These are phyloP conservation scores for Pythium myriotylum DNA, from an alignment of 352 stramenopile genomes.

Conservation along the genomic window DNA sequence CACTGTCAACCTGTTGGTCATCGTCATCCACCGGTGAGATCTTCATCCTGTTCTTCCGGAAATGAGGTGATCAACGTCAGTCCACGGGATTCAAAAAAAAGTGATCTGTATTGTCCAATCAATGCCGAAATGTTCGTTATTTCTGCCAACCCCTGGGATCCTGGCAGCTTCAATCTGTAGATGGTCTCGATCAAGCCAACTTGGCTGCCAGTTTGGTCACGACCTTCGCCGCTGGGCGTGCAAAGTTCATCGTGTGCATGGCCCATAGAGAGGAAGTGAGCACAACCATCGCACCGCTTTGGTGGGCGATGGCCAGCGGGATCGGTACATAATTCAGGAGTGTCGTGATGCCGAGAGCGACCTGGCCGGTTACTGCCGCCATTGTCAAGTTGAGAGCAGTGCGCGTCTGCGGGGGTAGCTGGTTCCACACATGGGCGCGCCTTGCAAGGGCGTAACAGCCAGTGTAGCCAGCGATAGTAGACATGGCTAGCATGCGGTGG, in stretches of 20 bases:
- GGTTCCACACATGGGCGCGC: conserved; percentile 81
- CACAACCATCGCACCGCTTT: conserved; percentile 95
- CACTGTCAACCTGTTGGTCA: conserved; percentile 27
- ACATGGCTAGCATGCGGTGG: conserved; percentile 95
- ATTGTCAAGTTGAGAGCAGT: conserved; percentile 82
- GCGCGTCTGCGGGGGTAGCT: conserved; percentile 78
- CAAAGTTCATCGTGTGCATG: conserved; percentile 90
- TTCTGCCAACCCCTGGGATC: no score
- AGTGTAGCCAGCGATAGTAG: conserved; percentile 79
- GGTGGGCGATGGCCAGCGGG: conserved; percentile 94
- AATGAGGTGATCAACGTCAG: no score
- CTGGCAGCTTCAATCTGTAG: no score
- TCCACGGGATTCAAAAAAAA: no score
- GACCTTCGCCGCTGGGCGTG: conserved; percentile 50
- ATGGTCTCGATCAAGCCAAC: no score
- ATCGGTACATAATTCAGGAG: conserved; percentile 97
- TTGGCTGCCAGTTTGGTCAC: conserved; percentile 38
- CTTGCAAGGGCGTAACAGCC: conserved; percentile 69
- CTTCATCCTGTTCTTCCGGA: conserved; percentile 9
- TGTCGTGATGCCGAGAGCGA: conserved; percentile 96
- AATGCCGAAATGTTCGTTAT: no score
- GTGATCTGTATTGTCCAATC: no score
- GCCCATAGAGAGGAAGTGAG: conserved; percentile 93
- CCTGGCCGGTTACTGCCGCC: conserved; percentile 71
- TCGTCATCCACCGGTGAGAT: conserved; percentile 14